Evolutionary conservation across 2,329 filamentous ascomycete species (phyloP), one percentile per base, ranked within the genome.

Genomic region (Colletotrichum trifolii): DNA sequence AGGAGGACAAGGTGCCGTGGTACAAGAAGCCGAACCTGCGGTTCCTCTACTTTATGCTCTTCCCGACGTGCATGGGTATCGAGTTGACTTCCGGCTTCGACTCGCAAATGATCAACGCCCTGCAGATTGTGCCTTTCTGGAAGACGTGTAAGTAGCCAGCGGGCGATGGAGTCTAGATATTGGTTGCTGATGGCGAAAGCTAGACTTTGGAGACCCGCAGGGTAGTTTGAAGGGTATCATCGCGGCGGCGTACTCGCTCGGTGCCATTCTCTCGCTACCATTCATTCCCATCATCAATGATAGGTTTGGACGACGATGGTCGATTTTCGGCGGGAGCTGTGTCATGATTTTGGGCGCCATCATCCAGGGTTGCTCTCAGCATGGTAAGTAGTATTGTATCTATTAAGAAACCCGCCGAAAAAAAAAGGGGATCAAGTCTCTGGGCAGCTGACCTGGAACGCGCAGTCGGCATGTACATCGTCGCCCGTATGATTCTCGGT

Each of bases 31-130:
- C 82, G 1, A 89, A 89, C 68, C 76, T 89, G 43, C 79, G 86
- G 57, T 72, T 71, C 15, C 77, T 89, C 42, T 89, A 89, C 70
- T 72, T 89, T 7, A 74, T 86, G 64, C 80, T 89, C 54, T 85
- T 89, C 63, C 85, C 85, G 25, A 85, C 84, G 47, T 87, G 84
- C 72, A 85, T 89, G 77, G 87, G 87, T 50, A 86, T 89, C 62
- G 87, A 89, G 75, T 69, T 81, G 72, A 82, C 79, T 0, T 81
- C 79, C 11, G 79, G 79, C 0, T 82, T 81, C 66, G 79, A 82
- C 69, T 80, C 78, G 49, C 78, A 81, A 72, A 75, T 82, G 73
- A 81, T 82, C 71, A 82, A 82, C 59, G 77, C 79, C 8, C 71
- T 81, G 3, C 79, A 82, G 68, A 77, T 80, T 39, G 75, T 80